Evolutionary conservation across 2,329 filamentous ascomycete genomes (phyloP), one percentile per base, ranked within the genome.

Genomic region (Didymella arachidicola): DNA sequence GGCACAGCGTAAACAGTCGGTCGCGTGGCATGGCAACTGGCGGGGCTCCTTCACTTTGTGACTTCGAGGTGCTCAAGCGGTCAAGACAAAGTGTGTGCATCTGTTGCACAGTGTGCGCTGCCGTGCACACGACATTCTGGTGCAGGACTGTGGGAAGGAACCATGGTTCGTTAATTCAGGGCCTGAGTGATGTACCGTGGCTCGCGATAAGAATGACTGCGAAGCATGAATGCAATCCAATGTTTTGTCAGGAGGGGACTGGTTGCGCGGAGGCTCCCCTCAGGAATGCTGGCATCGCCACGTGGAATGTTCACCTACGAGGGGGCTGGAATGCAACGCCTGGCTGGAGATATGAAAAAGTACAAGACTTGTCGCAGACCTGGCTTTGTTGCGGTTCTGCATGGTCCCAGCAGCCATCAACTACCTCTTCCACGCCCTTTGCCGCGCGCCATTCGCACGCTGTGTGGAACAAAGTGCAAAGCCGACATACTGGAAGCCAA

Each of bases 401-500:
- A 41, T 3, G 10, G 27, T 7, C 19, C 34, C 30, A 12, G 14
- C 18, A 18, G 38, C 34, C 12, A 22, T 49, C 49, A 58, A 39
- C 52, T 59, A 34, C 65, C 64, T 48, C 67, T 52, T 34, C 60
- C 69, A 48, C 65, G 64, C 6, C 65, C 65, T 41, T 61, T 64
- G 11, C 68, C 67, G 30, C 63, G 60, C 26, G 69, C 62, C 51
- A 68, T 63, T 8, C 62, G 61, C 10, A 73, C 61, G 54, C 71
- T 73, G 39, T 70, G 81, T 18, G 90, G 90, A 6, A 93, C 82
- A 68, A 93, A 91, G 51, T 86, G 86, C 60, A 93, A 78, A 3
- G 88, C 81, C 1, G 89, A 90, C 88, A 93, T 90, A 55, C 88
- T 86, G 7, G 83, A 83, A 1, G 86, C 79, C 4, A 93, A 79